Evolutionary conservation across 805 yeast species (phyloP).

Genomic region (Candida pseudofarinosa): DNA sequence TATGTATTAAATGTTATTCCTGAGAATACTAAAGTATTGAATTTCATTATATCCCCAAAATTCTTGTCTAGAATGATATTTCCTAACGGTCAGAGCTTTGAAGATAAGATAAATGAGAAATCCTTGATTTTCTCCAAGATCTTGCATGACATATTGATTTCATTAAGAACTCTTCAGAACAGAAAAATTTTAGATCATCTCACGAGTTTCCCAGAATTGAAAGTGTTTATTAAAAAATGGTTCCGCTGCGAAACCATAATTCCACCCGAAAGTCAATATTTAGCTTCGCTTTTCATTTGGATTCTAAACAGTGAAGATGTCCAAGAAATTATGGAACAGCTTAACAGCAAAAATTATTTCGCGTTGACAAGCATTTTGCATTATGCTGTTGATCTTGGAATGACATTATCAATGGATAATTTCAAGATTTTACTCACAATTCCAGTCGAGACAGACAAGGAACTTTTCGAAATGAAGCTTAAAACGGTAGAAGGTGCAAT

Average conservation of each 20-base stretch:
- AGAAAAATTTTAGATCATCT: neutral
- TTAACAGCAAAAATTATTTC: neutral
- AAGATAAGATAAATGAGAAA: neutral
- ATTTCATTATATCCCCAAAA: constrained; percentile 15
- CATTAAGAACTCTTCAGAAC: neutral
- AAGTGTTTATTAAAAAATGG: neutral
- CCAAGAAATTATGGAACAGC: neutral
- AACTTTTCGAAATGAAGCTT: neutral
- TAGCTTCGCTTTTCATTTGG: neutral
- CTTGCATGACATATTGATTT: constrained; percentile 27
- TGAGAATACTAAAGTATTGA: constrained; percentile 9
- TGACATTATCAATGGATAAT: neutral
- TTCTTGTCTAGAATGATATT: constrained; percentile 26
- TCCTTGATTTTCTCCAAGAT: constrained; percentile 22
- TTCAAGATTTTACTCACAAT: neutral
- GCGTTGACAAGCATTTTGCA: neutral
- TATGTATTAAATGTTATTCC: constrained; percentile 12
- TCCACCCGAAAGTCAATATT: neutral
- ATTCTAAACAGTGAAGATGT: neutral
- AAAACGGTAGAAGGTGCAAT: neutral
- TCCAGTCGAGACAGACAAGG: neutral
- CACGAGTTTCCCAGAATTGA: neutral
- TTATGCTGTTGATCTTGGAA: neutral
- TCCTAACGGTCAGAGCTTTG: neutral
- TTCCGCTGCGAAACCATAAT: too few relatives aligned